Evolutionary conservation across 1,139 yeast species (phyloP), one percentile per base, ranked within the genome.

Genomic region (Pichia sp.): DNA sequence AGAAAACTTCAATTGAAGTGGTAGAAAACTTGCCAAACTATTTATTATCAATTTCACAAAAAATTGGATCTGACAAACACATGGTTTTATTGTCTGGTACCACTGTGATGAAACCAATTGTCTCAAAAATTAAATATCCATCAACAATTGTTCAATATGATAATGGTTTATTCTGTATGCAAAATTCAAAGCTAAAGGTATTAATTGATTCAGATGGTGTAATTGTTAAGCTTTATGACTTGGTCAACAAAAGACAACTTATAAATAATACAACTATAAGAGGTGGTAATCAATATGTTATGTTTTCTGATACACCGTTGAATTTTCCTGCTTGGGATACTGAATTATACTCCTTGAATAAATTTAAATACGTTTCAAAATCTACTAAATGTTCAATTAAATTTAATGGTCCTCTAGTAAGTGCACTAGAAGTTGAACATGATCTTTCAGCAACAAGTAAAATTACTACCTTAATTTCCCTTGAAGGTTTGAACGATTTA

Each of bases 251-350:
- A 20, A 73, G 91, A 25, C 94, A 89, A 57, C 72, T 82, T 20
- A 69, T 89, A 45, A 85, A 83, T 47, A 52, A 69, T 5, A 65
- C 74, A 4, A 67, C 69, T 18, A 62, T 63, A 21, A 57, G 55
- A 16, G 87, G 87, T 27, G 95, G 88, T 27, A 85, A 86, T 55
- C 94, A 84, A 60, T 79, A 77, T 51, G 75, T 86, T 2, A 59
- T 91, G 43, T 84, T 84, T 55, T 91, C 88, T 50, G 97, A 91
- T 60, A 85, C 87, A 50, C 97, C 97, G 11, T 67, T 87, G 55
- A 80, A 74, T 45, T 89, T 80, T 78, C 96, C 89, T 37, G 97
- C 97, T 2, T 91, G 98, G 97, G 97, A 91, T 59, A 89, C 97
- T 0, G 98, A 91, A 59, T 70, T 88, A 46, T 91, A 76, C 59